Evolutionary conservation across 139 green algal genomes (phyloP).

Genomic region (Volvox reticuliferus): DNA sequence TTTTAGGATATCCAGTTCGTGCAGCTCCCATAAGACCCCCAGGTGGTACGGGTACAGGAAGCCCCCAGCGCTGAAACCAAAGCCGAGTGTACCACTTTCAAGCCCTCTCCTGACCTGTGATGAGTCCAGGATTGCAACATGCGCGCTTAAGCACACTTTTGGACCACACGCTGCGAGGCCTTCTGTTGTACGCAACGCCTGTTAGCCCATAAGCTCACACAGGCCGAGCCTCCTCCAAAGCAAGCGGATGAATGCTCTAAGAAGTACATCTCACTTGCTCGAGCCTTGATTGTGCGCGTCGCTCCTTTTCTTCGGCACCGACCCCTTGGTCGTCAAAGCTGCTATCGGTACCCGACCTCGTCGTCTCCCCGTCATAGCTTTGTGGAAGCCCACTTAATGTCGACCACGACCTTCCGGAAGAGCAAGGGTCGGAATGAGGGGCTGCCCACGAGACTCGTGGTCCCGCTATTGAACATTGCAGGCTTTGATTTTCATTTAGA

Average conservation of each 20-base stretch:
- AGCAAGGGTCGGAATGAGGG: not conserved
- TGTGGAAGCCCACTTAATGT: not conserved
- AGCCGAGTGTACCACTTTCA: constrained; percentile 51
- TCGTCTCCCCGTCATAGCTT: constrained; percentile 6
- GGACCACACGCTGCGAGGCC: no score
- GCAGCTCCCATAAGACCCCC: constrained; percentile 51
- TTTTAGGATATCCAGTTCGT: constrained; percentile 40
- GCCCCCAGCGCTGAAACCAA: constrained; percentile 64
- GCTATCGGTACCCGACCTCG: not conserved
- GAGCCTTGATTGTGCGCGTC: not conserved
- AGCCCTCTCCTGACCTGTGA: not conserved
- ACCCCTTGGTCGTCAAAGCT: not conserved
- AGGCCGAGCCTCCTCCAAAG: no score
- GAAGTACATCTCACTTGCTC: constrained; percentile 19
- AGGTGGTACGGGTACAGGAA: constrained; percentile 67
- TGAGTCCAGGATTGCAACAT: no score
- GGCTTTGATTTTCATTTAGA: not conserved
- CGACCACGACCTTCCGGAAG: not conserved
- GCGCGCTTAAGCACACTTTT: no score
- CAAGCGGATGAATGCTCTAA: no score
- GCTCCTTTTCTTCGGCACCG: not conserved
- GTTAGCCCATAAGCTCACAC: no score
- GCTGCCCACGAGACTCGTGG: not conserved
- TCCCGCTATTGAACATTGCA: not conserved
- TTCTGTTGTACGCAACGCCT: no score